A percentile compares a stretch with the other conserved stretches of the same genome.
phyloP scores from a whole-genome alignment of 1,284 basidiomycete species.

The Ustilago xerochloae region DNA sequence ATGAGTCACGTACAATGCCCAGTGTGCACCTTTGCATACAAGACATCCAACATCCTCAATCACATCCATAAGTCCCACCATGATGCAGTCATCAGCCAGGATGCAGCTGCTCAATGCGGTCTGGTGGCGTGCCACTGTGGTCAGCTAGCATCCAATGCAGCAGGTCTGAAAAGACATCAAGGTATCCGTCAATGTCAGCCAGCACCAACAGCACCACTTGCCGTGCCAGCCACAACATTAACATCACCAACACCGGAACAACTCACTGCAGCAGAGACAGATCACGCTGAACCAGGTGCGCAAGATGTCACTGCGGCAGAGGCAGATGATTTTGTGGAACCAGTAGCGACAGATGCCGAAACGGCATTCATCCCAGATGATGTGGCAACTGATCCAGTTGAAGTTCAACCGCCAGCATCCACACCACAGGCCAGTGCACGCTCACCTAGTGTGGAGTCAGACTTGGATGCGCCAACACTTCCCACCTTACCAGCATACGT shows the following conservation, averaged over 20 bases:
- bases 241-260: neutral
- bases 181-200: slow-evolving; percentile 10
- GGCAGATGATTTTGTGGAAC: too few relatives aligned
- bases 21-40: neutral
- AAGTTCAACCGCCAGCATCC: too few relatives aligned
- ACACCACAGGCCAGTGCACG: neutral
- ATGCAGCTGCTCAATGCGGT: slow-evolving; percentile 10
- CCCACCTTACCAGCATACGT: too few relatives aligned
- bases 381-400: too few relatives aligned
- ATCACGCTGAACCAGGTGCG: too few relatives aligned
- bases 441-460: neutral
- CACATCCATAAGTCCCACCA: slow-evolving; percentile 1
- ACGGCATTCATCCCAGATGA: neutral
- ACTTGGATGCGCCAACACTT: neutral
- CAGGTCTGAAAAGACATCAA: slow-evolving; percentile 11
- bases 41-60: neutral
- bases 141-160: slow-evolving; percentile 18
- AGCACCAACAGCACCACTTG: neutral
- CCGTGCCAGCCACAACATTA: neutral
- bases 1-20: neutral
- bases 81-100: neutral
- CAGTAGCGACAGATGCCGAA: too few relatives aligned
- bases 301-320: too few relatives aligned
- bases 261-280: neutral
- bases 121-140: slow-evolving; percentile 20